Base-by-base conservation (phyloP, 2,329 filamentous ascomycete genomes). In the Neonectria magnoliae region DNA sequence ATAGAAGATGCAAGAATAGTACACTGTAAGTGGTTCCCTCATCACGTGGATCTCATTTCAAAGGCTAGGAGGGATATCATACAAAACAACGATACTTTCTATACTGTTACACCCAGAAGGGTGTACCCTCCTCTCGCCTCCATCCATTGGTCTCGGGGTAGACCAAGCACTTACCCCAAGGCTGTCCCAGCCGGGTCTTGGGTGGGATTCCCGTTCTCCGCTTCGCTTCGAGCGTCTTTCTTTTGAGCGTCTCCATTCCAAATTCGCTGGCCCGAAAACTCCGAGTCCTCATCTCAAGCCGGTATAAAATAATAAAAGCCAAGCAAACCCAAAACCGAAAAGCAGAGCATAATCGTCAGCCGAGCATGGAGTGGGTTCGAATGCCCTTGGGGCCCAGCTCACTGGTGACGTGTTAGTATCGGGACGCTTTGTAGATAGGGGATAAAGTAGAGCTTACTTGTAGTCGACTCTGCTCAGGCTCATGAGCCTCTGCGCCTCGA, bases 381-480 rank as follows among this genome's bases (percentile, higher is more conserved):
- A 87, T 81, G 11, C 78, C 85, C 79, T 86, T 87, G 65, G 85
- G 85, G 1, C 85, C 85, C 45, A 86, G 74, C 62, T 87, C 85
- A 67, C 85, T 87, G 57, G 16, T 5, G 6, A n/a, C n/a, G 2
- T 8, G 44, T 72, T 57, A 71, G 70, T 69, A 16, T 18, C 6
- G 51, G 13, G 55, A 16, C 31, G 29, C 33, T 53, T 16, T 20
- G 11, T 25, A 10, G 14, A 45, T 11, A 54, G 29, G 52, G 1
- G 22, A 11, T 42, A 48, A n/a, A 47, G 79, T 5, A 8, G 38
- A n/a, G 38, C 86, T 78, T 76, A 88, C 87, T 89, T 89, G 74
- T 88, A 89, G 68, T 89, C 87, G 4, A 88, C 83, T 42, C 87
- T 81, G 68, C 80, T 87, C 61, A 89, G 75, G 68, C 85, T 88